Percentiles rank a stretch among this genome's conserved stretches.
phyloP scores from a whole-genome alignment of 208 protist species.

The Trypanosoma avium region DNA sequence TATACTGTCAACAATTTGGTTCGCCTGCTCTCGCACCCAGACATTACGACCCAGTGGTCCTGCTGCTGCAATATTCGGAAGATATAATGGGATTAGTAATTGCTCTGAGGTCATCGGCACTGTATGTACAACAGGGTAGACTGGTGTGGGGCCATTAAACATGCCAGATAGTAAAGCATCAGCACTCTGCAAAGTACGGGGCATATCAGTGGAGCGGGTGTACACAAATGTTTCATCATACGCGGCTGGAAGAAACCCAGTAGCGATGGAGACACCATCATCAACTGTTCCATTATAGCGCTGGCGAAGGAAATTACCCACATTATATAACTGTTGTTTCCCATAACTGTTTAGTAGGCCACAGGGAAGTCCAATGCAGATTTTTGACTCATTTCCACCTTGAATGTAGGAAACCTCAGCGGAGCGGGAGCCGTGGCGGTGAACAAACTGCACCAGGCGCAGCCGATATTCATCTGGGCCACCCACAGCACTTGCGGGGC shows the following conservation, averaged over 20 bases:
- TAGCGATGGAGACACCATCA: background rate
- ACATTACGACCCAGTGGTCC: slow-evolving; percentile 23
- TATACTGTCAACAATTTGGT: slow-evolving; percentile 27
- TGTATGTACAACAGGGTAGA: slow-evolving; percentile 51
- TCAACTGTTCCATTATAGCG: slow-evolving; percentile 51
- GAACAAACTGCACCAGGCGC: slow-evolving; percentile 41
- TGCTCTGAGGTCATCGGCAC: slow-evolving; percentile 38
- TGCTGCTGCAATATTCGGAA: slow-evolving; percentile 27
- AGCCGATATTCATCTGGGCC: background rate
- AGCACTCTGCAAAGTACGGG: slow-evolving; percentile 62
- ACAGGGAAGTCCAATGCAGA: slow-evolving; percentile 53
- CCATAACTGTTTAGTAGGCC: slow-evolving; percentile 49
- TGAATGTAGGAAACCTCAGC: slow-evolving; percentile 10
- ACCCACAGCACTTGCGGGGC: background rate
- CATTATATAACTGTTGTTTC: slow-evolving; percentile 36
- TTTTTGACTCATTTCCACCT: slow-evolving; percentile 31
- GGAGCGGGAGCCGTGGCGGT: slow-evolving; percentile 57
- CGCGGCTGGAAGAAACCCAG: slow-evolving; percentile 29
- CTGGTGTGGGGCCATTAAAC: slow-evolving; percentile 34
- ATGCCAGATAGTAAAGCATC: slow-evolving; percentile 38
- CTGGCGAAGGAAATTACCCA: slow-evolving; percentile 41
- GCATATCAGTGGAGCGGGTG: slow-evolving; percentile 53
- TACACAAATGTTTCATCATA: slow-evolving; percentile 59
- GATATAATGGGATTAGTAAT: slow-evolving; percentile 39
- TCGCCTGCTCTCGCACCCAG: background rate